Conservation (phyloP, 768 basidiomycete species). For the Mycena latifolia region DNA sequence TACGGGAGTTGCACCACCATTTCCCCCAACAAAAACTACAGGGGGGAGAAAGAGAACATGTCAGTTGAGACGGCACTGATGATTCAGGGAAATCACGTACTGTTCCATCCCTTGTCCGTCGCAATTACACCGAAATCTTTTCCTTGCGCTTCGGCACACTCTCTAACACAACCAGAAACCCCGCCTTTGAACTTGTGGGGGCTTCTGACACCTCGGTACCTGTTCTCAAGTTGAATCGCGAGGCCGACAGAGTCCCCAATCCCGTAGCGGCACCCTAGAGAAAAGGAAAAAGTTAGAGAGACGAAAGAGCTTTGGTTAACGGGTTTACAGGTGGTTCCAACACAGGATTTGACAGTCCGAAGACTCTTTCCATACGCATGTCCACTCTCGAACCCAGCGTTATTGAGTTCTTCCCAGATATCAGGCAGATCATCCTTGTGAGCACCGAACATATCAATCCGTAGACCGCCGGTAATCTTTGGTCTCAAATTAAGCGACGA, state of each 20-base stretch:
- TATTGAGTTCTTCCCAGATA: slow-evolving; percentile 68
- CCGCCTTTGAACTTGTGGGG: slow-evolving; percentile 87
- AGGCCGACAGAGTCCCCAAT: slow-evolving; percentile 82
- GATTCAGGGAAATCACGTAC: slow-evolving; percentile 38
- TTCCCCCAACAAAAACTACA: slow-evolving; percentile 75
- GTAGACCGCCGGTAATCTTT: slow-evolving; percentile 60
- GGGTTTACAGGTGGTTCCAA: slow-evolving; percentile 67
- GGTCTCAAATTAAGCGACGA: background rate
- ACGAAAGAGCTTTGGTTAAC: background rate
- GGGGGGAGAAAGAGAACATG: background rate
- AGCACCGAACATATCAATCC: slow-evolving; percentile 76
- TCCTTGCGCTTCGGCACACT: slow-evolving; percentile 82
- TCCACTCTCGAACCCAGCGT: slow-evolving; percentile 80
- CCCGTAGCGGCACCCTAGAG: slow-evolving; percentile 72
- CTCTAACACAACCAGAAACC: slow-evolving; percentile 79
- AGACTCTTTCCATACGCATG: slow-evolving; percentile 80
- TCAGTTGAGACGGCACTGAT: background rate
- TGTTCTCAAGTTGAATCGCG: slow-evolving; percentile 77
- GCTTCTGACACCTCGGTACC: slow-evolving; percentile 76
- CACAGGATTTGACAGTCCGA: slow-evolving; percentile 83
- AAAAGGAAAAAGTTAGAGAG: background rate
- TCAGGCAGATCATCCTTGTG: slow-evolving; percentile 31
- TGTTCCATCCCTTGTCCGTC: slow-evolving; percentile 85
- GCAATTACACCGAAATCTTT: slow-evolving; percentile 85
- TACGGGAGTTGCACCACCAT: slow-evolving; percentile 71